Base-by-base conservation (phyloP, 2,329 filamentous ascomycete species). In the Xylariaceae sp. region DNA sequence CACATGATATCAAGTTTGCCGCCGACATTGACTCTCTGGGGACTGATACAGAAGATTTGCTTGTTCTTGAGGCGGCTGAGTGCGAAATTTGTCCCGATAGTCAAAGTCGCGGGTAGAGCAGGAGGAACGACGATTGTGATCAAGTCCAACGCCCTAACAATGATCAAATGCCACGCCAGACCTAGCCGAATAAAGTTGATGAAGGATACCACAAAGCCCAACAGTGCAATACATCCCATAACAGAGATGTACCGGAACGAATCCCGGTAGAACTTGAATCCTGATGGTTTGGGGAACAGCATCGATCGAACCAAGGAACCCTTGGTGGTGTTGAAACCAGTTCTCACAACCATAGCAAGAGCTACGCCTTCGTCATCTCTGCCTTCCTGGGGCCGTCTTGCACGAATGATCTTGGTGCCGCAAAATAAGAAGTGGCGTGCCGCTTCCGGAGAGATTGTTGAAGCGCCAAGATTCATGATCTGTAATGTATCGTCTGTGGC, bases 121-220 rank as follows among this genome's bases (percentile, higher is more conserved):
- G 94, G 94, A 14, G 94, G 94, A 0, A 99, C 94, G 10, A 97
- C 92, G 57, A 99, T 99, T 1, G 94, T 99, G 63, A 99, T 97
- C 50, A 99, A 73, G 74, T 99, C 94, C 42, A 99, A 77, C 0
- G 94, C 94, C 62, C 94, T 84, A 18, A 97, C 86, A 56, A 99
- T 82, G 56, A 99, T 97, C 45, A 96, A 74, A 69, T 95, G 89
- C 89, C 90, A 96, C 18, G 86, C 84, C 45, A 99, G 76, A 46
- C 83, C 84, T 13, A 99, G 79, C 39, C 89, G 85, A 48, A 99
- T 75, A 67, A 99, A 99, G 70, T 99, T 99, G 71, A 96, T 75
- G 61, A 99, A 87, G 0, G 94, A 97, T 1, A 88, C 91, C 18
- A 92, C 75, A 66, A 99, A 99, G 0, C 95, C 94, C 45, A 97